Percentiles rank a stretch among this genome's conserved stretches.
phyloP scores from a whole-genome alignment of 1,284 basidiomycete genomes.

The Acaromyces ingoldii region DNA sequence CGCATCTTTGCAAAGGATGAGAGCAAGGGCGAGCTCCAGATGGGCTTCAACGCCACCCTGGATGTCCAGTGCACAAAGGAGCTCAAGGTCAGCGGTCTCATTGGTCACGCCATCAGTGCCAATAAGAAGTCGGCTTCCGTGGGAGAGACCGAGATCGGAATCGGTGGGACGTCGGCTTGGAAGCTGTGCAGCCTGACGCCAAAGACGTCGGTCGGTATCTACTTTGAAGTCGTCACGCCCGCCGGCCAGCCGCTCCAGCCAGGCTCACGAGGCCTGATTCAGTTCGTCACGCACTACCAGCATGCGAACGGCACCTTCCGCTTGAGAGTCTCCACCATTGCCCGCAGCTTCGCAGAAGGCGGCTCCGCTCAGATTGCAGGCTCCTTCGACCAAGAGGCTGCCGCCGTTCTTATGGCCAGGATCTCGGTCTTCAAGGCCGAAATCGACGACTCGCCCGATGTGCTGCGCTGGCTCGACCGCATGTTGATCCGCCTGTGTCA shows the following conservation, averaged over 20 bases:
- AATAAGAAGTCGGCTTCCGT: conserved; percentile 79
- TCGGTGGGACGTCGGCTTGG: conserved; percentile 99
- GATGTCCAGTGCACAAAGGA: conserved; percentile 99
- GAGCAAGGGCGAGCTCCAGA: conserved; percentile 74
- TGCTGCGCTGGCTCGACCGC: conserved; percentile 92
- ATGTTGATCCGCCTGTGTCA: conserved; percentile 98
- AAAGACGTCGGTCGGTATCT: conserved; percentile 82
- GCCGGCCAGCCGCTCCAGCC: conserved; percentile 87
- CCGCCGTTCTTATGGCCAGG: conserved; percentile 95
- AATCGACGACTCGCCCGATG: conserved; percentile 96
- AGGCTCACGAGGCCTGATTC: conserved; percentile 88
- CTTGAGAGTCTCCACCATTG: conserved; percentile 91
- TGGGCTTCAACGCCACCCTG: conserved; percentile 99
- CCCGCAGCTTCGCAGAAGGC: conserved; percentile 93
- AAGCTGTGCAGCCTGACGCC: conserved; percentile 89
- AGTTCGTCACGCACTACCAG: conserved; percentile 98
- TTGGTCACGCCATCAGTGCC: conserved; percentile 77
- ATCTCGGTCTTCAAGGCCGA: conserved; percentile 99
- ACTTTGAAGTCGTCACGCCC: conserved; percentile 99
- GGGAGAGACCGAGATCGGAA: conserved; percentile 98
- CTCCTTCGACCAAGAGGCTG: conserved; percentile 96
- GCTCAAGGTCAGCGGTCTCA: conserved; percentile 94
- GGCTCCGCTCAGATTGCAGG: conserved; percentile 87
- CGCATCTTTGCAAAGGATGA: conserved; percentile 91
- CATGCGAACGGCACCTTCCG: conserved; percentile 91